Conservation (phyloP, 768 basidiomycete species). For the Auricularia cornea region DNA sequence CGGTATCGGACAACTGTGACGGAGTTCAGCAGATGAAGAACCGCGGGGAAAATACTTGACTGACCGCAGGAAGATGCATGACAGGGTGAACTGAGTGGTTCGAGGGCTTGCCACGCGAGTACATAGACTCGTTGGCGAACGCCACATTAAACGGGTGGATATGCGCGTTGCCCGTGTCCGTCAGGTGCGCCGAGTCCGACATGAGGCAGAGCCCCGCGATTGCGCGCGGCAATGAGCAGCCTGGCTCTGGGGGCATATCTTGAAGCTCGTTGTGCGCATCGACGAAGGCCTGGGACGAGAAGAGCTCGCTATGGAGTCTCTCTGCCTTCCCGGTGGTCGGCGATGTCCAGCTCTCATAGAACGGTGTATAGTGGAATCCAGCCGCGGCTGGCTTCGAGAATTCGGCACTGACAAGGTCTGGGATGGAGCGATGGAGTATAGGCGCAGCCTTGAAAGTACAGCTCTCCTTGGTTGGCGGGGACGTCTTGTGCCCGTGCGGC, state of each 20-base stretch:
- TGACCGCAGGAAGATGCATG: constrained; percentile 11
- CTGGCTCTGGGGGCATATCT: neutral
- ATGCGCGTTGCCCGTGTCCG: neutral
- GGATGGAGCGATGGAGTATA: neutral
- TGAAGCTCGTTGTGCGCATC: neutral
- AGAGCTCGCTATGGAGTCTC: neutral
- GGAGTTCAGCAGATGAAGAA: neutral
- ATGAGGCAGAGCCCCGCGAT: neutral
- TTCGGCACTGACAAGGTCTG: neutral
- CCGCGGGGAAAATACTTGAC: neutral
- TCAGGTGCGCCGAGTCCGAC: neutral
- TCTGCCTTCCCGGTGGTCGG: neutral
- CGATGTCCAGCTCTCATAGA: neutral
- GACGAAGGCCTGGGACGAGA: neutral
- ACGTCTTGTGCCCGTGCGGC: neutral
- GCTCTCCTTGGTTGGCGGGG: neutral
- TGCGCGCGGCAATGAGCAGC: neutral
- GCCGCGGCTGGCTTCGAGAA: neutral
- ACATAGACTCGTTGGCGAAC: constrained; percentile 9
- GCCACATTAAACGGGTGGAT: constrained; percentile 6
- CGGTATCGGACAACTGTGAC: constrained; percentile 11
- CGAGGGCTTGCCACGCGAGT: constrained; percentile 1
- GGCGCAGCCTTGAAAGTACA: neutral
- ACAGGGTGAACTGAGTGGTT: constrained; percentile 14
- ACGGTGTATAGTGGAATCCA: neutral